These are phyloP conservation scores for Dioszegia hungarica DNA, from an alignment of 768 basidiomycete species.

Conservation along the genomic window DNA sequence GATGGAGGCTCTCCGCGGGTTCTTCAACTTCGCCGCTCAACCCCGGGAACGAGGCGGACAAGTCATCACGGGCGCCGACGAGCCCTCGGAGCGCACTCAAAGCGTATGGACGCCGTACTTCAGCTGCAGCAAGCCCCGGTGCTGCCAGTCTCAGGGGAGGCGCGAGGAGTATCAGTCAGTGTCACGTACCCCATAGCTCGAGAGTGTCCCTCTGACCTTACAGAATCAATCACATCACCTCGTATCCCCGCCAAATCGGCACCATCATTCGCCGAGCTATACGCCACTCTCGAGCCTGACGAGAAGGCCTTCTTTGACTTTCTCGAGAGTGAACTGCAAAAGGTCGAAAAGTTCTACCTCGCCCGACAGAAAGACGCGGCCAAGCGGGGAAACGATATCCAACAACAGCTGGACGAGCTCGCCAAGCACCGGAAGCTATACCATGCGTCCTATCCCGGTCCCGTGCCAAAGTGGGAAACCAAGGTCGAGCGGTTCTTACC, in stretches of 20 bases:
- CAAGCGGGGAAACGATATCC: conserved; percentile 52
- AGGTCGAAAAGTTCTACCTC: conserved; percentile 77
- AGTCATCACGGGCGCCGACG: no score
- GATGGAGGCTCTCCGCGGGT: not conserved
- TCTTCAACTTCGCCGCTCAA: not conserved
- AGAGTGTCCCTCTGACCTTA: no score
- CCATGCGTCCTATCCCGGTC: conserved; percentile 44
- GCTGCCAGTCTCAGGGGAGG: no score
- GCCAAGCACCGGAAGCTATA: conserved; percentile 58
- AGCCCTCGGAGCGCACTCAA: no score
- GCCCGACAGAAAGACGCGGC: conserved; percentile 62
- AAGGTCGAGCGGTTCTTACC: conserved; percentile 28
- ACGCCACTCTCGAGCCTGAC: conserved; percentile 58
- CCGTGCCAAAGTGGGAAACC: conserved; percentile 36
- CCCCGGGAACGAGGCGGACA: no score
- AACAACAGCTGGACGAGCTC: conserved; percentile 69
- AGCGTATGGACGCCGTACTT: no score
- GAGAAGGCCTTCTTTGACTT: conserved; percentile 71
- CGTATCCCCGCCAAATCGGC: conserved; percentile 18
- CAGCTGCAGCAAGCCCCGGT: no score
- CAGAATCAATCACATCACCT: no score
- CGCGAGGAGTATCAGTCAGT: no score
- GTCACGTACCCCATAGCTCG: no score
- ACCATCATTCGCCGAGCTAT: conserved; percentile 46
- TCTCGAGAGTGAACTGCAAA: conserved; percentile 73